Base-by-base conservation (phyloP, 2,329 filamentous ascomycete species). In the Biscogniauxia mediterranea region DNA sequence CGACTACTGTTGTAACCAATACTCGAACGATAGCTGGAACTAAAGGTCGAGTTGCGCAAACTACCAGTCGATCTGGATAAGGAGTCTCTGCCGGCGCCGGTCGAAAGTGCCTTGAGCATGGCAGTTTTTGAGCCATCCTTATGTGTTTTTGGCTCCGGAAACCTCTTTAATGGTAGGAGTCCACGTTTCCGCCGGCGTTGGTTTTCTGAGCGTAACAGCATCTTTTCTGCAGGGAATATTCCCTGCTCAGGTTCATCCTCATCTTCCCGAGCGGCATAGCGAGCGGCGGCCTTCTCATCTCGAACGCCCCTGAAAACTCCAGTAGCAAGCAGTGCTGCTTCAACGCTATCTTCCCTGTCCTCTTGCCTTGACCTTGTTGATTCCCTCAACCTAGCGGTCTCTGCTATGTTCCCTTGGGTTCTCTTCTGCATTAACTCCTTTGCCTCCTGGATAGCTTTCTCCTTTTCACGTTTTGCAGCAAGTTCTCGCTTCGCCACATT, bases 11-110 rank as follows among this genome's bases (percentile, higher is more conserved):
- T 78, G 66, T 68, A 66, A 5, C 73, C 72, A 3, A 70, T 63
- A 54, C 72, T 75, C 6, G 73, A 75, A 15, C 73, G 70, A 57
- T 72, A 74, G 38, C 73, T 74, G 15, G 73, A 75, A 61, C 72
- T 73, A 49, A 73, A 71, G 8, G 71, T 72, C 28, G 73, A 75
- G 60, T 71, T 69, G 15, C 73, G 70, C 13, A 74, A 60, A 54
- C 71, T 74, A 20, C 65, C 62, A 9, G 71, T 71, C n/a, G 72
- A 73, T 56, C 70, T 63, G 19, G 72, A 74, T 52, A 73, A 54
- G 9, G 70, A 64, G 38, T 71, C 72, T 54, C 67, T 62, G 19
- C 68, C 63, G 7, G 60, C 15, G 13, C 71, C 68, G 25, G 58
- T 65, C 25, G 64, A 66, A 49, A 71, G 61, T 3, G 73, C 69